phyloP scores from a whole-genome alignment of 1,139 yeast genomes.

The Pichia kudriavzevii region DNA sequence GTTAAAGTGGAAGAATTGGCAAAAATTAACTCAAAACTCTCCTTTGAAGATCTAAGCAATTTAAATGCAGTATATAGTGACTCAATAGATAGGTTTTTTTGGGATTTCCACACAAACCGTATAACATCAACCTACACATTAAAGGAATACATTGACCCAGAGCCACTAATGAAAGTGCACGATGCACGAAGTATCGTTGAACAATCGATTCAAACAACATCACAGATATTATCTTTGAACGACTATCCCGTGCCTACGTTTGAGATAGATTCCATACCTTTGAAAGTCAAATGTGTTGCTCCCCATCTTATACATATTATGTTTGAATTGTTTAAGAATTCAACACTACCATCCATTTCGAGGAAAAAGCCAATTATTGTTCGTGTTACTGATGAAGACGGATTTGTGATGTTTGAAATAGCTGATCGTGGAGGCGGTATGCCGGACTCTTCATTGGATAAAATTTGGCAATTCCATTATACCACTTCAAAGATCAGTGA shows the following conservation, averaged over 20 bases:
- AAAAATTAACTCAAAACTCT: constrained; percentile 15
- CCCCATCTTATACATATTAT: constrained; percentile 25
- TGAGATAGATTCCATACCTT: constrained; percentile 5
- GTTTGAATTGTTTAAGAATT: constrained; percentile 26
- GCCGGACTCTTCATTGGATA: constrained; percentile 14
- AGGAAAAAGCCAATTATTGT: constrained; percentile 18
- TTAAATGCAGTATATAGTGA: constrained; percentile 17
- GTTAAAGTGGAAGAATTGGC: constrained; percentile 20
- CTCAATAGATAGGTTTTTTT: constrained; percentile 19
- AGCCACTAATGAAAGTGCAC: constrained; percentile 14
- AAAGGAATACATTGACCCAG: constrained; percentile 18
- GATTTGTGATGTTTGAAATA: constrained; percentile 15
- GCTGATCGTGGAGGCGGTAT: constrained; percentile 26
- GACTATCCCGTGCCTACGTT: constrained; percentile 25
- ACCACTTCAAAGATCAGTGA: constrained; percentile 22
- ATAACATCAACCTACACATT: constrained; percentile 21
- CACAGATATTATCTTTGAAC: constrained; percentile 20
- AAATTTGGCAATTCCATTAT: constrained; percentile 27
- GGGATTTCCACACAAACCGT: constrained; percentile 20
- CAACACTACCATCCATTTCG: constrained; percentile 24
- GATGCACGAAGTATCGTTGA: constrained; percentile 14
- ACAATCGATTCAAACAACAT: constrained; percentile 19
- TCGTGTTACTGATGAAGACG: constrained; percentile 2
- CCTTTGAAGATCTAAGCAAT: constrained; percentile 16
- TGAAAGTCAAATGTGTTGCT: constrained; percentile 19